These are phyloP conservation scores for Ustilago shanxiensis DNA, from an alignment of 1,284 basidiomycete species.

Conservation along the genomic window DNA sequence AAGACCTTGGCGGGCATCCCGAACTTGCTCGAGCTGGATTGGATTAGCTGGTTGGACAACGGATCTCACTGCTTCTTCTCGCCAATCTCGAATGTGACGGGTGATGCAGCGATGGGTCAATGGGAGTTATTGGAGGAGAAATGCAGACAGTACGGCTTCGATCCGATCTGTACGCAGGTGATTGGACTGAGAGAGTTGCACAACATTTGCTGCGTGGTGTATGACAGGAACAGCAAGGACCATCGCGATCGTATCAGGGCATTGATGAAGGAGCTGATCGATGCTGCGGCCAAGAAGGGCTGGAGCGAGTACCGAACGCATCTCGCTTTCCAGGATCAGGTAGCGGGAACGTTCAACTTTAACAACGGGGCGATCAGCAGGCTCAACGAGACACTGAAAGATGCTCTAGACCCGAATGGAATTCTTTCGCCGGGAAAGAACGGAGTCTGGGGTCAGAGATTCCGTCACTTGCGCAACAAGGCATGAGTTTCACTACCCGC, in stretches of 20 bases:
- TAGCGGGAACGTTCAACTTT: slow-evolving; percentile 37
- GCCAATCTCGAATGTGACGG: slow-evolving; percentile 49
- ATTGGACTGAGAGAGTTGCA: slow-evolving; percentile 50
- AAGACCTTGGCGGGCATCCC: slow-evolving; percentile 59
- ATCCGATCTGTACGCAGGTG: slow-evolving; percentile 49
- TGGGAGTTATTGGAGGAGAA: slow-evolving; percentile 35
- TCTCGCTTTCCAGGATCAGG: slow-evolving; percentile 3
- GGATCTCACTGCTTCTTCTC: slow-evolving; percentile 56
- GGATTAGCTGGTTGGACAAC: slow-evolving; percentile 55
- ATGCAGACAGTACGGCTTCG: slow-evolving; percentile 49
- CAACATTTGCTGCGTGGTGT: slow-evolving; percentile 57
- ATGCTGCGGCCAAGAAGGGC: slow-evolving; percentile 54
- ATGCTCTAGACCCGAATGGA: too few species aligned
- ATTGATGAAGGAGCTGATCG: slow-evolving; percentile 44
- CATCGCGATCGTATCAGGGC: slow-evolving; percentile 45
- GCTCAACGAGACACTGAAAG: too few species aligned
- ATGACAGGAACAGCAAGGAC: slow-evolving; percentile 55
- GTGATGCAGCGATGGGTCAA: slow-evolving; percentile 38
- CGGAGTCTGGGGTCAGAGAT: slow-evolving; percentile 55
- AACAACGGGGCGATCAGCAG: slow-evolving; percentile 46
- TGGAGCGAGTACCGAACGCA: slow-evolving; percentile 46
- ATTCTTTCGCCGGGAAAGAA: slow-evolving; percentile 52
- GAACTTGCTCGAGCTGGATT: slow-evolving; percentile 51
- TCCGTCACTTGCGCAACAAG: slow-evolving; percentile 20
- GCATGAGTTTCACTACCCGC: background rate